phyloP scores from a whole-genome alignment of 495 filamentous ascomycete genomes.

The Penicillium canescens region DNA sequence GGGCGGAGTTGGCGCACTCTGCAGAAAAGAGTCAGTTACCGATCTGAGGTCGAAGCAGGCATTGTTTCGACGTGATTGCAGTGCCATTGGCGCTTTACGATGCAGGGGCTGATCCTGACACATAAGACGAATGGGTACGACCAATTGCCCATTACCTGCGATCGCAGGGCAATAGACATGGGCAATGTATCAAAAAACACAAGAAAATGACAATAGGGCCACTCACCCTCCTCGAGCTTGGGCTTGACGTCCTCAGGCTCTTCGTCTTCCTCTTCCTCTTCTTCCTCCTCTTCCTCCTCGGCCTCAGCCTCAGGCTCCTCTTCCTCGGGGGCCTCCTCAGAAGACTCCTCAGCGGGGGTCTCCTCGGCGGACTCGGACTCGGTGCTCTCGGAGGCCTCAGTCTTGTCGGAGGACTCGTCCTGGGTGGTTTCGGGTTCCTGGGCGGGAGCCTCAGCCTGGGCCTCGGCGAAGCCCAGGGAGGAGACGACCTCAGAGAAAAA shows the following conservation, averaged over 20 bases:
- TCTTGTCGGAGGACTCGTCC: slow-evolving; percentile 53
- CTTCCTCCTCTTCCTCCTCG: slow-evolving; percentile 51
- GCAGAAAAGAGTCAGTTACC: slow-evolving; percentile 21
- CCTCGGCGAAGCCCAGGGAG: slow-evolving; percentile 56
- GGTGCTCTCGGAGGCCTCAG: slow-evolving; percentile 35
- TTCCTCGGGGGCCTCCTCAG: slow-evolving; percentile 47
- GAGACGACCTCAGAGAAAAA: slow-evolving; percentile 63
- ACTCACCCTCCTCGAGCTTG: slow-evolving; percentile 87
- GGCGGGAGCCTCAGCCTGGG: slow-evolving; percentile 61
- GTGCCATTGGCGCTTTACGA: slow-evolving; percentile 20
- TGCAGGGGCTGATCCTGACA: slow-evolving; percentile 3
- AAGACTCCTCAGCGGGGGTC: slow-evolving; percentile 44
- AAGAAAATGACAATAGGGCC: background rate
- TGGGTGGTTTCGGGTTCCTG: slow-evolving; percentile 45
- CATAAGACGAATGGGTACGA: slow-evolving; percentile 2
- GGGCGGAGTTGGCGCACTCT: slow-evolving; percentile 86
- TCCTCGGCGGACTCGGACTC: slow-evolving; percentile 37
- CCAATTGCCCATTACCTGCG: background rate
- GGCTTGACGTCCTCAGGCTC: slow-evolving; percentile 88
- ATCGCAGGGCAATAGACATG: background rate
- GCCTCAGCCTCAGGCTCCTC: slow-evolving; percentile 46
- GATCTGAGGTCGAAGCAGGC: background rate
- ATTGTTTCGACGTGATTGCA: slow-evolving; percentile 1
- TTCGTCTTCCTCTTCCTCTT: slow-evolving; percentile 81
- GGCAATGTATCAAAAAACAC: slow-evolving; percentile 5